These are phyloP conservation scores for Rosa lucieae DNA, from an alignment of 306 rosid species.

Conservation along the genomic window DNA sequence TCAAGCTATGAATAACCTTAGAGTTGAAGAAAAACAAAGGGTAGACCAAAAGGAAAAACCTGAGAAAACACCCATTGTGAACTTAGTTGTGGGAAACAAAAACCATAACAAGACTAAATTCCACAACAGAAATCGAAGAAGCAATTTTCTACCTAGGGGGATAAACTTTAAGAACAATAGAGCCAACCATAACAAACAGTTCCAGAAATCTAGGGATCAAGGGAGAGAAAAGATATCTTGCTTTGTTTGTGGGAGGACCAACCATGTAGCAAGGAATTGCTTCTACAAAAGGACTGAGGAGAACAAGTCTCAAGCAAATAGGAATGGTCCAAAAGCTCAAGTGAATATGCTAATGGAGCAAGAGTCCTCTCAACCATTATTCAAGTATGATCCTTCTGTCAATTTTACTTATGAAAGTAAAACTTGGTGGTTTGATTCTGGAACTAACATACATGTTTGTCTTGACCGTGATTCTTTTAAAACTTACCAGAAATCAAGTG, in stretches of 20 bases:
- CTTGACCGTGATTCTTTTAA: not conserved
- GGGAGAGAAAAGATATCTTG: no score
- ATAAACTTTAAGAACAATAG: no score
- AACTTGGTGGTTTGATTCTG: not conserved
- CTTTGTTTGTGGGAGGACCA: no score
- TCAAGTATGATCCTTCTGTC: not conserved
- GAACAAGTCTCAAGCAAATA: not conserved
- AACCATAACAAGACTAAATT: not conserved
- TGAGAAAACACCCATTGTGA: not conserved
- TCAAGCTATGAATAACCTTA: not conserved
- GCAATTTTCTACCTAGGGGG: no score
- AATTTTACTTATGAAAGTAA: constrained; percentile 3
- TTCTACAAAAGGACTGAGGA: not conserved
- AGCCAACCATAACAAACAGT: no score
- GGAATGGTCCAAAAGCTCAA: not conserved
- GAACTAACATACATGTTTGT: not conserved
- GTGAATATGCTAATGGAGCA: not conserved
- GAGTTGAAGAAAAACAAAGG: not conserved
- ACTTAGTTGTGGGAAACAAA: not conserved
- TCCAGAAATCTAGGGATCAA: no score
- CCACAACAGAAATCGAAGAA: not conserved
- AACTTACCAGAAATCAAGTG: no score
- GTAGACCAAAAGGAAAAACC: not conserved
- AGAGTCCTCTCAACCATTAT: not conserved
- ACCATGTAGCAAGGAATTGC: no score